A percentile compares a stretch with the other conserved stretches of the same genome.
Evolutionary conservation across 2,329 filamentous ascomycete species (phyloP).

Genomic region (Chaetomium sp.): DNA sequence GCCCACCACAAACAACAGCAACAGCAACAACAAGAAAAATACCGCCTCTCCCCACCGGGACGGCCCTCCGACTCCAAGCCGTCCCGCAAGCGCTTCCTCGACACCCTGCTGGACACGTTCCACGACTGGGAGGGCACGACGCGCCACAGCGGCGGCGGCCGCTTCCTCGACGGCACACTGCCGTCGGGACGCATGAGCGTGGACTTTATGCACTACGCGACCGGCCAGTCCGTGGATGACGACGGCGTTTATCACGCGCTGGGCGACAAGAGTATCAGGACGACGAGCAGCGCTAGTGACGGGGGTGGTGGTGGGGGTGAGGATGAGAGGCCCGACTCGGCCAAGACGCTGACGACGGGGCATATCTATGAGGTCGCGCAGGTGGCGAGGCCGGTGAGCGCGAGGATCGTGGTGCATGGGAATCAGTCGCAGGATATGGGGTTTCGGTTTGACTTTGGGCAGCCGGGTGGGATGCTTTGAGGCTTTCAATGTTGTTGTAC

Average conservation of each 20-base stretch:
- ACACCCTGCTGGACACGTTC: conserved; percentile 7
- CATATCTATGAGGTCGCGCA: not conserved
- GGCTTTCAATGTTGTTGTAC: not conserved
- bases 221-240: not conserved
- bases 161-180: not conserved
- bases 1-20: not conserved
- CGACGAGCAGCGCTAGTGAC: not conserved
- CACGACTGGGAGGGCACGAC: conserved; percentile 8
- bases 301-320: not conserved
- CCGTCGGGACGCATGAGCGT: conserved; percentile 7
- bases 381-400: not conserved
- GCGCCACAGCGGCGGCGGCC: not conserved
- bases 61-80: not conserved
- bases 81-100: not conserved
- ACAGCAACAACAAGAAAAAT: not conserved
- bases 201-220: not conserved
- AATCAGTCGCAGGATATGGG: not conserved
- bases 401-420: not conserved
- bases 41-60: not conserved
- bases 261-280: not conserved
- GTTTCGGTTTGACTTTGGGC: not conserved
- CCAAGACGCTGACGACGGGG: not conserved
- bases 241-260: not conserved
- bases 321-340: not conserved
- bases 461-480: not conserved